These are phyloP conservation scores for Yamadazyma endophytica DNA, from an alignment of 805 yeast genomes.

Conservation along the genomic window DNA sequence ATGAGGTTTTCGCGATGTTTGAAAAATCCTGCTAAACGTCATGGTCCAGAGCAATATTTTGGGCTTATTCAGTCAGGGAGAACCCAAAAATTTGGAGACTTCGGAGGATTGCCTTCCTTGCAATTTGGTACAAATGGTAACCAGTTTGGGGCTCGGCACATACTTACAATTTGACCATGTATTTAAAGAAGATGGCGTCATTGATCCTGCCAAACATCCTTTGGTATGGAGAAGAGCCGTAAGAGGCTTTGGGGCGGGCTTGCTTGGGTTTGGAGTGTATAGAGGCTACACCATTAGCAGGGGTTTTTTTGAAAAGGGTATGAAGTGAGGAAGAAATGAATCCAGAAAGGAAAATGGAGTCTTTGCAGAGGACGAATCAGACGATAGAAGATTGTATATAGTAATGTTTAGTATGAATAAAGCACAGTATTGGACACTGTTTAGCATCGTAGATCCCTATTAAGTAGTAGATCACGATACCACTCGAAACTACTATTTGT, in stretches of 20 bases:
- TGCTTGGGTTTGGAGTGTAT: constrained; percentile 33
- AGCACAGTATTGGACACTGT: too few relatives aligned
- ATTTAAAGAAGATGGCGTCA: constrained; percentile 27
- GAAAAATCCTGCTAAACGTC: background rate
- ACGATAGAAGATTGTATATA: too few relatives aligned
- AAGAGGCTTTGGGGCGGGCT: constrained; percentile 26
- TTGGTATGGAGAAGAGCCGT: constrained; percentile 36
- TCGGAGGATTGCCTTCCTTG: constrained; percentile 33
- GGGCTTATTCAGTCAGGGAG: constrained; percentile 3
- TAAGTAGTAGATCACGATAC: too few relatives aligned
- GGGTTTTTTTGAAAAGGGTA: too few relatives aligned
- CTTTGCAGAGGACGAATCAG: too few relatives aligned
- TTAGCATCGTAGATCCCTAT: too few relatives aligned
- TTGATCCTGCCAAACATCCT: constrained; percentile 33
- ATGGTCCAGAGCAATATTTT: constrained; percentile 14
- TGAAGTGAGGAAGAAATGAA: too few relatives aligned
- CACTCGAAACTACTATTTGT: too few relatives aligned
- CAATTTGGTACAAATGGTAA: constrained; percentile 32
- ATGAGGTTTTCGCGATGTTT: background rate
- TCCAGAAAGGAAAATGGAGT: too few relatives aligned
- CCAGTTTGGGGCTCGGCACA: constrained; percentile 29
- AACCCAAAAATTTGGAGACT: constrained; percentile 9
- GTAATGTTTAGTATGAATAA: too few relatives aligned
- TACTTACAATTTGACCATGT: constrained; percentile 24
- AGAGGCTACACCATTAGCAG: too few relatives aligned